phyloP scores from a whole-genome alignment of 2,329 filamentous ascomycete species.

The Lachnum nothofagi region DNA sequence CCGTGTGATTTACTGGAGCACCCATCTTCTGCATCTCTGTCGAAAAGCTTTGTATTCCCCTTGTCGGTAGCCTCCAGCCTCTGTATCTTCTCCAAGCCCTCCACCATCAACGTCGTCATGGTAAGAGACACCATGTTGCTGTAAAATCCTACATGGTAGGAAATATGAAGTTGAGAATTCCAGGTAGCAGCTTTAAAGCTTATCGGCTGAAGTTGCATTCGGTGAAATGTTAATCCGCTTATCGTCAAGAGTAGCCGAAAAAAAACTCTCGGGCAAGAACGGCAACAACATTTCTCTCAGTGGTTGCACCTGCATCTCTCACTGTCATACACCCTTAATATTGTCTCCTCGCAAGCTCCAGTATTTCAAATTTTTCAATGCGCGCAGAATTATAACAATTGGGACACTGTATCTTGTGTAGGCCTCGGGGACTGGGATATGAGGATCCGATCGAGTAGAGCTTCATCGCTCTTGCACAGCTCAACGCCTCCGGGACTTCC shows the following conservation, averaged over 20 bases:
- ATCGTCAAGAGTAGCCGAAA: constrained; percentile 23
- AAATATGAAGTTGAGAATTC: constrained; percentile 1
- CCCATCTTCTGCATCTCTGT: no score
- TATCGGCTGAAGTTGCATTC: constrained; percentile 13
- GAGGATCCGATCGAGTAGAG: constrained; percentile 49
- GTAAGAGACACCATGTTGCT: constrained; percentile 67
- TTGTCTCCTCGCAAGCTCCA: neutral
- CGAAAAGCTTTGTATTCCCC: neutral
- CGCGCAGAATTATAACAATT: constrained; percentile 1
- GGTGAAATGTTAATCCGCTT: constrained; percentile 17
- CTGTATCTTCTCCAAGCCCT: constrained; percentile 47
- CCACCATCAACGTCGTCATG: constrained; percentile 65
- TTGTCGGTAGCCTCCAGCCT: constrained; percentile 1
- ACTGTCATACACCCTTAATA: neutral
- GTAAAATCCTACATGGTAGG: constrained; percentile 9
- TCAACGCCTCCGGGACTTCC: constrained; percentile 34
- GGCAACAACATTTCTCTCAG: constrained; percentile 12
- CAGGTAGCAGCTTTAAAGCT: constrained; percentile 15
- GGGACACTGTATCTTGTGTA: constrained; percentile 6
- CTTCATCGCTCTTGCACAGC: constrained; percentile 42
- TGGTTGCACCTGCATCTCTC: neutral
- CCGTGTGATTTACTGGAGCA: no score
- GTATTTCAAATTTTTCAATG: constrained; percentile 4
- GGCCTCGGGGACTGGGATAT: constrained; percentile 34
- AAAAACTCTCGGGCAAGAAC: constrained; percentile 22